Evolutionary conservation across 768 basidiomycete species (phyloP).

Genomic region (Candolleomyces eurysporus): DNA sequence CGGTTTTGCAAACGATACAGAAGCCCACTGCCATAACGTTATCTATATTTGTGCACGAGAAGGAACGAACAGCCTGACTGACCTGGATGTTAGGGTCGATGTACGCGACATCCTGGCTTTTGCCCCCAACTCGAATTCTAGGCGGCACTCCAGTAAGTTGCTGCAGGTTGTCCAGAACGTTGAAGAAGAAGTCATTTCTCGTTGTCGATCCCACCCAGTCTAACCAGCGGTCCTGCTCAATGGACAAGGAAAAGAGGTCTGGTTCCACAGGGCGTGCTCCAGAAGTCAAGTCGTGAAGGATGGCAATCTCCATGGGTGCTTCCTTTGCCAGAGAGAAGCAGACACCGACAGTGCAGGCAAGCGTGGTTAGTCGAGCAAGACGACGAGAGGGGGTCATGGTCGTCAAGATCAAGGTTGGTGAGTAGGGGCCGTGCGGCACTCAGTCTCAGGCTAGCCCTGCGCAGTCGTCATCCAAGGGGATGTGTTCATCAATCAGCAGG

Average conservation of each 20-base stretch:
- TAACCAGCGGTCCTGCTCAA: conserved; percentile 68
- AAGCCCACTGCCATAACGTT: conserved; percentile 32
- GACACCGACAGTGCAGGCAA: no score
- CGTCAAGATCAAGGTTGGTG: no score
- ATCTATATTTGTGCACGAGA: background rate
- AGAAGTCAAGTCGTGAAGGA: conserved; percentile 37
- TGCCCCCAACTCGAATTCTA: conserved; percentile 56
- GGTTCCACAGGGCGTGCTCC: conserved; percentile 35
- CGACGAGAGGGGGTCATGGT: no score
- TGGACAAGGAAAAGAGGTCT: conserved; percentile 59
- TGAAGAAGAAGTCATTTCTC: conserved; percentile 57
- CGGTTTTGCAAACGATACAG: conserved; percentile 46
- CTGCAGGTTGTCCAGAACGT: conserved; percentile 54
- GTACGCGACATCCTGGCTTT: conserved; percentile 55
- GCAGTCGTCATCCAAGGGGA: no score
- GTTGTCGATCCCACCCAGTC: conserved; percentile 59
- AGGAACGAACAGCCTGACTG: background rate
- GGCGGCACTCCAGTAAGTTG: conserved; percentile 50
- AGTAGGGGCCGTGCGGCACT: no score
- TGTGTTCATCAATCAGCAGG: no score
- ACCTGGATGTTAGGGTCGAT: conserved; percentile 49
- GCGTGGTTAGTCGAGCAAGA: no score
- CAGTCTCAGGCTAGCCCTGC: no score
- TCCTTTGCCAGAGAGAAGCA: no score
- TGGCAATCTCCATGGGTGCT: conserved; percentile 26